These are phyloP conservation scores for Camelina sativa DNA, from an alignment of 345 rosid species.

Conservation along the genomic window DNA sequence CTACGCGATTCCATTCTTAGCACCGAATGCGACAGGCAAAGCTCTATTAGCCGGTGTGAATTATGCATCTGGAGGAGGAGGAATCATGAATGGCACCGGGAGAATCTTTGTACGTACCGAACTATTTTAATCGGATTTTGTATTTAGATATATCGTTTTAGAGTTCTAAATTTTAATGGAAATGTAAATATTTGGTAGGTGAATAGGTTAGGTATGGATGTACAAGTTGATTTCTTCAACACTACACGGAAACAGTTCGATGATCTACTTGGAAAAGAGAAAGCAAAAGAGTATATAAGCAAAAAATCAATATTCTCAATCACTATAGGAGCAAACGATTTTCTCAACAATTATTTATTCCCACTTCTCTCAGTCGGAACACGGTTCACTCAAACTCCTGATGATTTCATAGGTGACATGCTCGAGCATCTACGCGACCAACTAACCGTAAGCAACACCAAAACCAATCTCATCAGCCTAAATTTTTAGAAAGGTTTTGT, in stretches of 20 bases:
- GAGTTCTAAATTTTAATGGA: background rate
- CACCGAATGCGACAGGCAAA: conserved; percentile 64
- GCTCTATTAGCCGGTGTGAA: conserved; percentile 68
- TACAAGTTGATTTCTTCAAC: conserved; percentile 86
- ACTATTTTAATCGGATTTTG: background rate
- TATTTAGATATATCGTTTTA: background rate
- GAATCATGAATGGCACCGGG: conserved; percentile 78
- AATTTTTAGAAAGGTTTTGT: background rate
- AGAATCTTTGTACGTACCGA: conserved; percentile 55
- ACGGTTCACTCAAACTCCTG: conserved; percentile 56
- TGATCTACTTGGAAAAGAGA: conserved; percentile 63
- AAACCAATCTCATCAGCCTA: background rate
- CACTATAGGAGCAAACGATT: conserved; percentile 77
- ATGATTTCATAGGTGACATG: conserved; percentile 57
- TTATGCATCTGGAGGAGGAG: conserved; percentile 84
- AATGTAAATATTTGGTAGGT: conserved; percentile 55
- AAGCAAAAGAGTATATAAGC: conserved; percentile 67
- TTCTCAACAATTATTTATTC: conserved; percentile 69
- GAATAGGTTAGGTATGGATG: conserved; percentile 86
- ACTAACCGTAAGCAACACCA: conserved; percentile 51
- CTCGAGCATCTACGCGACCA: conserved; percentile 60
- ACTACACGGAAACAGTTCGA: conserved; percentile 79
- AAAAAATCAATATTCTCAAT: conserved; percentile 73
- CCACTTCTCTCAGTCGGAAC: conserved; percentile 57
- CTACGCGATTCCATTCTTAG: conserved; percentile 73